Evolutionary conservation across 202 grass and related monocot species (phyloP), one percentile per base, ranked within the genome.

Genomic region (Carex arenaria): DNA sequence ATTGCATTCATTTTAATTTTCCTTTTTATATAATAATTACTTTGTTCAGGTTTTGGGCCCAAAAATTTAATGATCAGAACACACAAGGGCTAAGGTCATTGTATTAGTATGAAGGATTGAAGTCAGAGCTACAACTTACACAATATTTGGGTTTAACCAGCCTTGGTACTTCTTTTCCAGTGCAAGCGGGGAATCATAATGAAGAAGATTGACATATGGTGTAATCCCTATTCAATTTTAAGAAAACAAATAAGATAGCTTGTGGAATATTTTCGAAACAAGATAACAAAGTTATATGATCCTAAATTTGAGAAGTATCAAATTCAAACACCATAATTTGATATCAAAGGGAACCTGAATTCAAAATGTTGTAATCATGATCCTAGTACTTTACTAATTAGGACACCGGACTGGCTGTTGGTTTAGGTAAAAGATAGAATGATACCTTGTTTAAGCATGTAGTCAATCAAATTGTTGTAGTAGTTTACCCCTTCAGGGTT

Each of bases 401-500:
- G 12, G 26, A 76, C 26, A 55, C 12, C 4, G 34, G 17, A 47
- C 63, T 17, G 3, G 54, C 63, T 17, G 1, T 82, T 71, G 10
- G 20, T 6, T 60, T 77, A 34, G 15, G 34, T 54, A 75, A 26
- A 76, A 85, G 45, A 28, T 83, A 15, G 82, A 43, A 32, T 1
- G 13, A 43, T 83, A 97, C 94, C 94, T 97, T 94, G 87, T 79
- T 88, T 78, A 77, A 92, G 79, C 72, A 97, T 82, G 78, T 94
- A 92, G 63, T 97, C 77, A 82, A 97, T 97, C 59, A 97, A 78
- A 80, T 89, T 89, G 10, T 97, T 92, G 83, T 97, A 97, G 56
- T 97, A 97, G 0, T 87, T 87, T 64, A 94, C 94, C 43, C 92
- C 92, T 86, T 97, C 84, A 82, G 83, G 65, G 69, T 97, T 97